These are phyloP conservation scores for Mariannaea sp. DNA, from an alignment of 2,329 filamentous ascomycete species.

Conservation along the genomic window DNA sequence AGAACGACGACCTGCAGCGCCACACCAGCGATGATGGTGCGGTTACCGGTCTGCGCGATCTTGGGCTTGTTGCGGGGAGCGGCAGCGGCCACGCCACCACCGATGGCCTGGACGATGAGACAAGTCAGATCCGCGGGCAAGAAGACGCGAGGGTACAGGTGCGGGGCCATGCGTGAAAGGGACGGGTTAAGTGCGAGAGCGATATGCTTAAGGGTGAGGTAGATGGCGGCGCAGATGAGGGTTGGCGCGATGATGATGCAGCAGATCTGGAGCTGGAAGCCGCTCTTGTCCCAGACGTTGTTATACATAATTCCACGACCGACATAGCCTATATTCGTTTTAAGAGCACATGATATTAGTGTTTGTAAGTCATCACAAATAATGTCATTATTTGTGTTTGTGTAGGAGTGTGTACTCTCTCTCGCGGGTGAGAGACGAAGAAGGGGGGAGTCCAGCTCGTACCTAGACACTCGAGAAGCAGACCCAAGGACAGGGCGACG, in stretches of 20 bases:
- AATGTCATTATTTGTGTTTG: too few relatives aligned
- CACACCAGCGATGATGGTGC: slow-evolving; percentile 59
- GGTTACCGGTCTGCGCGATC: slow-evolving; percentile 53
- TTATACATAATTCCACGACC: slow-evolving; percentile 55
- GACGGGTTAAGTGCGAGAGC: slow-evolving; percentile 53
- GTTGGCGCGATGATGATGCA: slow-evolving; percentile 64
- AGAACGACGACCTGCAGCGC: slow-evolving; percentile 59
- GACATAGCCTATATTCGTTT: slow-evolving; percentile 52
- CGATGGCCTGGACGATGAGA: slow-evolving; percentile 62
- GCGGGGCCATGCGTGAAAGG: slow-evolving; percentile 57
- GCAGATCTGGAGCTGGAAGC: slow-evolving; percentile 64
- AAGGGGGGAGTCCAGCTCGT: slow-evolving; percentile 20
- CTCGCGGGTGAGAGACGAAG: too few relatives aligned
- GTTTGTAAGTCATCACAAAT: too few relatives aligned
- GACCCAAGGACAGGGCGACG: slow-evolving; percentile 53
- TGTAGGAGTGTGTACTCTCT: too few relatives aligned
- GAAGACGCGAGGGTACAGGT: slow-evolving; percentile 61
- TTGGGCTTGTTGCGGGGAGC: slow-evolving; percentile 46
- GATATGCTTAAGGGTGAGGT: slow-evolving; percentile 67
- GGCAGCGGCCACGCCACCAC: slow-evolving; percentile 59
- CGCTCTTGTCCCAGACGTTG: slow-evolving; percentile 59
- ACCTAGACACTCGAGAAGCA: slow-evolving; percentile 58
- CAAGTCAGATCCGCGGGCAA: slow-evolving; percentile 64
- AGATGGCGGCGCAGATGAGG: slow-evolving; percentile 65
- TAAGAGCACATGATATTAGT: slow-evolving; percentile 1